Evolutionary conservation across 257 asterid species (phyloP), one percentile per base, ranked within the genome.

Genomic region (Nicotiana noctiflora): DNA sequence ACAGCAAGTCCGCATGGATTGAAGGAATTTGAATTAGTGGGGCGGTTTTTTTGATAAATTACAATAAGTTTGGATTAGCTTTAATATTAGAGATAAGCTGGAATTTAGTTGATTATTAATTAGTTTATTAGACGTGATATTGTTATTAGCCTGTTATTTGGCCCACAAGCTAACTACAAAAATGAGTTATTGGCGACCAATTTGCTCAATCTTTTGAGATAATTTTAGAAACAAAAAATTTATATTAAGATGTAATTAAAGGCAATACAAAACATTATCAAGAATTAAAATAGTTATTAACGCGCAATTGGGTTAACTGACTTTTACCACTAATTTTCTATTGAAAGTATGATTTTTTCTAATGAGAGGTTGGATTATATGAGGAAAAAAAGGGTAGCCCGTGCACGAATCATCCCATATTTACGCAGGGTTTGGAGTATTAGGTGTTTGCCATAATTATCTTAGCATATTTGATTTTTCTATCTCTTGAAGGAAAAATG

Each of bases 111-210:
- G 19, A 52, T 52, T 13, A 52, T 13, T 15, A 40, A 52, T 52
- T 52, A 52, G 59, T 52, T 52, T 14, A 52, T 14, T 52, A 53
- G n/a, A 15, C 5, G n/a, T 53, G 18, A 53, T 53, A 52, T 15
- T 51, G 18, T 51, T 51, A 51, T 51, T 51, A 15, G 76, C 19
- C 52, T 9, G 52, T 79, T 64, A 25, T 66, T 80, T n/a, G 79
- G 77, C 76, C 76, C 82, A 63, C 76, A 15, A 13, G 74, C 77
- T 12, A 75, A 46, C n/a, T 21, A 57, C 5, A 77, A 52, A 77
- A 49, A 79, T 49, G 14, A 60, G 10, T 63, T 32, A n/a, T 56
- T 68, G 12, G 56, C 1, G 3, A n/a, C 5, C 76, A 37, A 37
- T 67, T 65, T 65, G 74, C 13, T 15, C 4, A 6, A 14, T 23